Evolutionary conservation across 108 stramenopile species (phyloP).

Genomic region (Skeletonema tropicum): DNA sequence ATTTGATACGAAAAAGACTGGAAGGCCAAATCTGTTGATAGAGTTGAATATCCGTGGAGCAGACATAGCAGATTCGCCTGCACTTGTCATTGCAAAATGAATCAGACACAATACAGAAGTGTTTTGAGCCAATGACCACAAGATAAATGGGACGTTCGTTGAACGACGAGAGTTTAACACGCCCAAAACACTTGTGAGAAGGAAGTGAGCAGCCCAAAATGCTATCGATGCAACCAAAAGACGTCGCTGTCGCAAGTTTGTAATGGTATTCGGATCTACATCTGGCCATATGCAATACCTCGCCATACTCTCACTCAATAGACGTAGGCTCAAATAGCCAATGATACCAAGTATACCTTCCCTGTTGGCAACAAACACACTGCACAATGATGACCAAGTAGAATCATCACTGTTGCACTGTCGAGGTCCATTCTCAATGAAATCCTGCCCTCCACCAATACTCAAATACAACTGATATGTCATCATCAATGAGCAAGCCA

Average conservation of each 20-base stretch:
- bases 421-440: slow-evolving; percentile 69
- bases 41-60: slow-evolving; percentile 58
- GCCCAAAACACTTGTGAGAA: slow-evolving; percentile 19
- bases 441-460: slow-evolving; percentile 60
- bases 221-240: slow-evolving; percentile 24
- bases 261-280: not conserved
- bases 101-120: slow-evolving; percentile 49
- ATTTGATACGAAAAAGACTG: slow-evolving; percentile 89
- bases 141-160: slow-evolving; percentile 73
- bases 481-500: slow-evolving; percentile 52
- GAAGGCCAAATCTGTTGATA: slow-evolving; percentile 81
- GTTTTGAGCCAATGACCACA: slow-evolving; percentile 80
- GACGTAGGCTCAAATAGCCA: slow-evolving; percentile 74
- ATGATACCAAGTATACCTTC: slow-evolving; percentile 87
- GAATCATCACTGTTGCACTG: slow-evolving; percentile 19
- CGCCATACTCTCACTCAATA: slow-evolving; percentile 67
- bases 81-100: slow-evolving; percentile 19
- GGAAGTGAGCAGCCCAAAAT: slow-evolving; percentile 48
- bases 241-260: slow-evolving; percentile 18
- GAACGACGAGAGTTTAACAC: slow-evolving; percentile 81
- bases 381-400: slow-evolving; percentile 39
- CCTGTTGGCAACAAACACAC: slow-evolving; percentile 79
- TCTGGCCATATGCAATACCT: slow-evolving; percentile 50
- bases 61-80: not conserved
- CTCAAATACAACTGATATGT: slow-evolving; percentile 71